Base-by-base conservation (phyloP, 2,329 filamentous ascomycete species). In the Pezicula rhizophila region DNA sequence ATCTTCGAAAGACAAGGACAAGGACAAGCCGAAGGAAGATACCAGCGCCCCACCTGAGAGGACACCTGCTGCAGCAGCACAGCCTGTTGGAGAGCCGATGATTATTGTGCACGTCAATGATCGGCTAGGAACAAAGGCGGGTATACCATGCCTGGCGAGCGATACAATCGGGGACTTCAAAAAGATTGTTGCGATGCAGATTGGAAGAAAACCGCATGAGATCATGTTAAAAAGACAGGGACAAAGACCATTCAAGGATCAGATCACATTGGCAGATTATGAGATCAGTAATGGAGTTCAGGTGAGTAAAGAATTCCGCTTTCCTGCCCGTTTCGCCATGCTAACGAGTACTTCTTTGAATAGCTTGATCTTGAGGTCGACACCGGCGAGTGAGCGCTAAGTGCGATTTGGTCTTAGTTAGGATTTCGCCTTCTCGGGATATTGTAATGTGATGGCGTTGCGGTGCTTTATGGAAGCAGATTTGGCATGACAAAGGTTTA, bases 31-130 rank as follows among this genome's bases (percentile, higher is more conserved):
- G 12, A 56, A 49, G n/a, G 31, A 4, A 17, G 45, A 40, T 33
- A 46, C n/a, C 8, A 31, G 28, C n/a, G 54, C 47, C 12, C 51
- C 57, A 28, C 59, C 58, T 15, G 43, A 52, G 41, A 46, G 58
- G 20, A 48, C 60, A 8, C 46, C 60, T 10, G 53, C 60, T 31
- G 52, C 60, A 35, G 45, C 55, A 12, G 45, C 57, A 17, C 56
- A 58, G 23, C 50, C 53, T 4, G 51, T 66, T 8, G 62, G 70
- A 7, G 86, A 95, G 63, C 85, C 89, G 49, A 95, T 96, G 86
- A 96, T 97, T 57, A 80, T 95, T 45, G 91, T 97, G 15, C 82
- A 92, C 61, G 83, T 97, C 63, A 97, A 97, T 66, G 92, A 97
- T 68, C 80, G 92, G n/a, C 73, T 97, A 33, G 92, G 92, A 11